Base-by-base conservation (phyloP, 176 grass and related monocot genomes). In the Raddia guianensis region DNA sequence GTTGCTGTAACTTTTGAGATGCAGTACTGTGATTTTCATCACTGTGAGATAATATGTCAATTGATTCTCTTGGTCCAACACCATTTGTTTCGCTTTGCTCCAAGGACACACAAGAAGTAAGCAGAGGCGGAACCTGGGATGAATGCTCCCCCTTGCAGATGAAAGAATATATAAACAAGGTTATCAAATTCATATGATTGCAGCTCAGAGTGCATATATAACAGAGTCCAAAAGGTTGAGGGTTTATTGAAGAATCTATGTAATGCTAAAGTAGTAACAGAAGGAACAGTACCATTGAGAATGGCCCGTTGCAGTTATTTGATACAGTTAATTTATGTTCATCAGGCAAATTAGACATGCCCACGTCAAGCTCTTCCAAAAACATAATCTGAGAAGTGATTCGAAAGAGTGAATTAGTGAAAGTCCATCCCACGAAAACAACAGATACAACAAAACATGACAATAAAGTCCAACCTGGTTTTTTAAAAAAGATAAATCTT, bases 401-500 rank as follows among this genome's bases (percentile, higher is more conserved):
- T 12, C 63, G 2, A 12, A 74, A 64, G 80, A 80, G 70, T 76
- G 42, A 12, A 74, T 70, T 80, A 80, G 65, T 76, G 42, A 61
- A 72, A 60, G 19, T 75, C 7, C 51, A 64, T 40, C 50, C 20
- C 45, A 68, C 58, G 74, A 8, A 47, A 79, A 66, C 15, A 65
- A 86, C 49, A 72, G 76, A 48, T 78, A 72, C 56, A 49, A 61
- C 20, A 27, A 68, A 49, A 37, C 72, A 60, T 51, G 19, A 48
- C 60, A 54, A 86, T 65, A 77, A 52, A 77, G 37, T 67, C 67
- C 65, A 68, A 85, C 92, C 92, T 94, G 86, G 67, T 83, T 82
- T 72, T 71, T 87, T 63, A 91, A 78, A 64, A 89, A 94, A 32
- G 74, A 74, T 54, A 80, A 70, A 82, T 94, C 92, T 63, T 89